Evolutionary conservation across 805 yeast species (phyloP).

Genomic region (Saturnispora ahearnii): DNA sequence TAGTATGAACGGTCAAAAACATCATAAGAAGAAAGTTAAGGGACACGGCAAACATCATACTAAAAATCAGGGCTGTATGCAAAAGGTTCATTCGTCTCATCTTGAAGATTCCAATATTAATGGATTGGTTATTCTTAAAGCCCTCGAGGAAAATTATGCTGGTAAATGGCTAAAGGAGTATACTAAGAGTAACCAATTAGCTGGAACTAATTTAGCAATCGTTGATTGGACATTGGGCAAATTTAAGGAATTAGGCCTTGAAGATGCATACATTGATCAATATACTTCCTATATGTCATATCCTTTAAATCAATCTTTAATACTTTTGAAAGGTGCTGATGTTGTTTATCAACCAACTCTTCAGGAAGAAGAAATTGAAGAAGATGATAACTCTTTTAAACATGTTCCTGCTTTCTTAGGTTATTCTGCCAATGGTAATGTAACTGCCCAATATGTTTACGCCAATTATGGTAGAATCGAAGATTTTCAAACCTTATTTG

Average conservation of each 20-base stretch:
- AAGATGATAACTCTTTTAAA: constrained; percentile 43
- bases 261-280: constrained; percentile 38
- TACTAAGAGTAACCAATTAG: constrained; percentile 47
- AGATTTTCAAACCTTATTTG: constrained; percentile 45
- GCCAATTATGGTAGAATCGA: constrained; percentile 60
- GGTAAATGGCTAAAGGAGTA: constrained; percentile 47
- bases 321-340: constrained; percentile 26
- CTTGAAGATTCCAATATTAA: not conserved
- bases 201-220: constrained; percentile 41
- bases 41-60: not conserved
- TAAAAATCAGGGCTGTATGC: not conserved
- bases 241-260: constrained; percentile 52
- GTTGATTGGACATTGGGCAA: constrained; percentile 52
- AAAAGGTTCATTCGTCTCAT: not conserved
- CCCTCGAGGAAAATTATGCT: constrained; percentile 32
- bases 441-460: constrained; percentile 54
- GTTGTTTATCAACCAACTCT: constrained; percentile 45
- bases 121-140: constrained; percentile 15
- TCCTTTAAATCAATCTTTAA: constrained; percentile 48
- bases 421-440: constrained; percentile 68
- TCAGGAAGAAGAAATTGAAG: constrained; percentile 37
- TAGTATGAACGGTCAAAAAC: not conserved
- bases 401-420: constrained; percentile 68
- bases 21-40: not conserved
- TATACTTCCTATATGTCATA: constrained; percentile 57